phyloP scores from a whole-genome alignment of 2,329 filamentous ascomycete species.

The Fusarium camptoceras region DNA sequence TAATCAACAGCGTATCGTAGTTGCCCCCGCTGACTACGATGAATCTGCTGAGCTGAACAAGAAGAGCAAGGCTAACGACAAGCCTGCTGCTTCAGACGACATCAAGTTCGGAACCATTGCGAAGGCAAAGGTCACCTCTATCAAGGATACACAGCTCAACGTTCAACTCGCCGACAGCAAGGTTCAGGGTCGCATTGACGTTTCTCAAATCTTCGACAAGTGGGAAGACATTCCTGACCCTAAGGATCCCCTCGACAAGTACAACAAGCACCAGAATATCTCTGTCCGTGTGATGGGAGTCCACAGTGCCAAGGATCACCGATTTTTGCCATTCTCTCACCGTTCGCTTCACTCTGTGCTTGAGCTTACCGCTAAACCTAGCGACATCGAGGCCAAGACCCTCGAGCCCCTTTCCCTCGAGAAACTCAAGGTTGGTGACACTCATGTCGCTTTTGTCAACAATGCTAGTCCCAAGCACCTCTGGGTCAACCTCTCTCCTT shows the following conservation, averaged over 20 bases:
- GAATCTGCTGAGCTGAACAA: conserved; percentile 58
- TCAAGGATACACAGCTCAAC: conserved; percentile 94
- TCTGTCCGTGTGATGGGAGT: conserved; percentile 84
- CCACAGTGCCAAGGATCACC: conserved; percentile 90
- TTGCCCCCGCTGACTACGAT: conserved; percentile 62
- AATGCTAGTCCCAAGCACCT: conserved; percentile 83
- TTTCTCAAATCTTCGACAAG: conserved; percentile 88
- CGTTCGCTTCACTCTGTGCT: conserved; percentile 83
- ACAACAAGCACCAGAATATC: conserved; percentile 77
- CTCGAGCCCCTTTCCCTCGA: conserved; percentile 73
- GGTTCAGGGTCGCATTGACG: conserved; percentile 90
- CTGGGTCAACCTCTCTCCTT: conserved; percentile 92
- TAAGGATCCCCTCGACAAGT: conserved; percentile 80
- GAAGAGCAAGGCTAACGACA: conserved; percentile 50
- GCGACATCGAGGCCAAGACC: conserved; percentile 64
- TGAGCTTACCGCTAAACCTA: conserved; percentile 86
- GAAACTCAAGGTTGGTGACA: conserved; percentile 77
- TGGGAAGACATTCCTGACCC: conserved; percentile 89
- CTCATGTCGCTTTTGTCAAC: conserved; percentile 88
- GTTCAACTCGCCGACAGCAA: conserved; percentile 80
- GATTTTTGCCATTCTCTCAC: conserved; percentile 92
- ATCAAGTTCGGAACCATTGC: conserved; percentile 78
- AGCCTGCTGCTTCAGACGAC: conserved; percentile 69
- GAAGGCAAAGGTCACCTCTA: conserved; percentile 81
- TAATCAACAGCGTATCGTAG: conserved; percentile 75